These are phyloP conservation scores for Phalaenopsis equestris DNA, from an alignment of 106 monocot genomes.

Conservation along the genomic window DNA sequence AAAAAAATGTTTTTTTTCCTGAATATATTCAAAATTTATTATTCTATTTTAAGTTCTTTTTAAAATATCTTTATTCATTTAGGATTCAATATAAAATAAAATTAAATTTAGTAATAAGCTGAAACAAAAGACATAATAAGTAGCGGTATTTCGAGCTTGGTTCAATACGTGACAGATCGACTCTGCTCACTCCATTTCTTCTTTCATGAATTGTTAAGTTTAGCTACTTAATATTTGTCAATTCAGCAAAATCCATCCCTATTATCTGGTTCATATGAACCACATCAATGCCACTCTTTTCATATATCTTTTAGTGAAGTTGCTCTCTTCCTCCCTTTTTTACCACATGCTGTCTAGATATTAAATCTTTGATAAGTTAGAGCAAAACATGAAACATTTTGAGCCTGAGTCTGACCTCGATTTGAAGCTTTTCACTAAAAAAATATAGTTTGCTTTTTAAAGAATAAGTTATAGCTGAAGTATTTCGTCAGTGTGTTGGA, in stretches of 20 bases:
- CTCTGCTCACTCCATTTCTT: background rate
- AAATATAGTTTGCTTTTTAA: conserved; percentile 5
- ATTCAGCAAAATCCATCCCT: background rate
- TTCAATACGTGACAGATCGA: conserved; percentile 13
- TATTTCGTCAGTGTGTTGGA: background rate
- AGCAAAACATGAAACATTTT: no score
- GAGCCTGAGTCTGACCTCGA: conserved; percentile 37
- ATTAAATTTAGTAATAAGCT: no score
- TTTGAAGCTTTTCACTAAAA: conserved; percentile 32
- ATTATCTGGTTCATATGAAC: conserved; percentile 8
- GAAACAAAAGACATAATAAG: no score
- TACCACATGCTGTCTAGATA: conserved; percentile 5
- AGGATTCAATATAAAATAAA: no score
- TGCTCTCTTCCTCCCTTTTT: background rate
- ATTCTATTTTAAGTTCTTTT: no score
- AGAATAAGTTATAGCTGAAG: conserved; percentile 10
- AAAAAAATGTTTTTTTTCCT: no score
- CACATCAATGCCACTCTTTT: background rate
- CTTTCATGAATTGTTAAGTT: background rate
- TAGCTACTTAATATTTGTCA: background rate
- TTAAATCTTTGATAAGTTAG: conserved; percentile 14
- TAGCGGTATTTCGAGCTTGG: conserved; percentile 9
- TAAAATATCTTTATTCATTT: no score
- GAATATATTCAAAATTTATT: no score
- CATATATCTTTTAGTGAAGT: no score